Percentiles rank a stretch among this genome's conserved stretches.
These are phyloP conservation scores for Candida lessepsii DNA, from an alignment of 805 yeast genomes.

Conservation along the genomic window DNA sequence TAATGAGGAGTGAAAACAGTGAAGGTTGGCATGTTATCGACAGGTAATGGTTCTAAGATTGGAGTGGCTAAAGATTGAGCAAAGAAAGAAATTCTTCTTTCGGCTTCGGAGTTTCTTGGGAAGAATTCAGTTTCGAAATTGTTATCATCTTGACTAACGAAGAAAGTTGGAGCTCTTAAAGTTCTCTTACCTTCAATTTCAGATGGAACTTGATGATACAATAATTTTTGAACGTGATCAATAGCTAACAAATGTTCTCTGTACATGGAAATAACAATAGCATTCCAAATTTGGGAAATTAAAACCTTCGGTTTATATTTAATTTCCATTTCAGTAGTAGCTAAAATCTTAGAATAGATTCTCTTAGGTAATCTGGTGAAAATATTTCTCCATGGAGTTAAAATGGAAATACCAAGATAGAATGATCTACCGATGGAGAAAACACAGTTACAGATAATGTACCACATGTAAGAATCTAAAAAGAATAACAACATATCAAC, in stretches of 20 bases:
- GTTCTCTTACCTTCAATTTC: constrained; percentile 98
- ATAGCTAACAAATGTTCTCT: constrained; percentile 97
- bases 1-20: constrained; percentile 90
- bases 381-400: constrained; percentile 99
- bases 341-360: constrained; percentile 95
- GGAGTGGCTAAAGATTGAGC: constrained; percentile 99
- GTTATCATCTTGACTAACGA: constrained; percentile 95
- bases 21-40: constrained; percentile 99
- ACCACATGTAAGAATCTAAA: constrained; percentile 99
- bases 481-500: constrained; percentile 95
- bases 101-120: constrained; percentile 97
- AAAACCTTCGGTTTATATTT: constrained; percentile 98
- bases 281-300: constrained; percentile 99
- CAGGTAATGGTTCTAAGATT: constrained; percentile 97
- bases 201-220: constrained; percentile 97
- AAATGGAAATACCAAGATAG: constrained; percentile 96
- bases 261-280: constrained; percentile 98
- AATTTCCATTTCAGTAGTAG: constrained; percentile 98
- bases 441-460: constrained; percentile 89
- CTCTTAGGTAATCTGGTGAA: constrained; percentile 98
- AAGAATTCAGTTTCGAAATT: constrained; percentile 94
- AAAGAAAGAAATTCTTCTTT: constrained; percentile 98
- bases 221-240: constrained; percentile 95
- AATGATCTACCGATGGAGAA: constrained; percentile 97
- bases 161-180: constrained; percentile 97